Evolutionary conservation across 1,284 basidiomycete species (phyloP).

Genomic region (Apiotrichum laibachii): DNA sequence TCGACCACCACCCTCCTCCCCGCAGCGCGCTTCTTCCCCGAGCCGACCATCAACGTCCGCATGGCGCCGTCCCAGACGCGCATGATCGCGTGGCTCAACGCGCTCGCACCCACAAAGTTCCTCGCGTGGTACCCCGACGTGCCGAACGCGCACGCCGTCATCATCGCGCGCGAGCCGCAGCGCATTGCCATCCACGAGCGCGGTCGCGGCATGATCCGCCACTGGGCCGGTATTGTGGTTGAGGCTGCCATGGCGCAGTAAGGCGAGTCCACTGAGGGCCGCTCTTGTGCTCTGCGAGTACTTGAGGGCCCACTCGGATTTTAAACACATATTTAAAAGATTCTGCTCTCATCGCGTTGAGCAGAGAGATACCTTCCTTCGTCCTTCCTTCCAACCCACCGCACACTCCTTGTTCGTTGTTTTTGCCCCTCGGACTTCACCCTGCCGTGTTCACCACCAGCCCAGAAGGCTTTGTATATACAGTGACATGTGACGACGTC

Average conservation of each 20-base stretch:
- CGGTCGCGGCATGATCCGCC: slow-evolving; percentile 38
- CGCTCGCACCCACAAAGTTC: slow-evolving; percentile 33
- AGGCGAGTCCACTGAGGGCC: too few relatives aligned
- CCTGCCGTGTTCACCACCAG: background rate
- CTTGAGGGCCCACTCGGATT: too few relatives aligned
- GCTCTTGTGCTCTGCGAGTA: too few relatives aligned
- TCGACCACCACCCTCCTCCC: background rate
- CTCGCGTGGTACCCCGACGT: slow-evolving; percentile 46
- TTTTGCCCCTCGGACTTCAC: background rate
- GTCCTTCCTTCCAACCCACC: too few relatives aligned
- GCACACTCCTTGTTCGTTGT: too few relatives aligned
- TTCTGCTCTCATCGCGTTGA: too few relatives aligned
- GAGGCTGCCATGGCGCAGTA: slow-evolving; percentile 2
- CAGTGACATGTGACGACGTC: background rate
- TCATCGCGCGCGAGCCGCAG: slow-evolving; percentile 40
- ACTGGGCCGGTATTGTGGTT: slow-evolving; percentile 34
- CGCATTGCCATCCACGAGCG: slow-evolving; percentile 39
- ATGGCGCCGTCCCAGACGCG: slow-evolving; percentile 24
- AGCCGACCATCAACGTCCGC: slow-evolving; percentile 26
- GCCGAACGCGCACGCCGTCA: slow-evolving; percentile 43
- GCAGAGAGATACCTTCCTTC: background rate
- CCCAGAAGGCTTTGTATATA: background rate
- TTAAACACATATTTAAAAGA: too few relatives aligned
- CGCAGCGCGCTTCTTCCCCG: slow-evolving; percentile 2
- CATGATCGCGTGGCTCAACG: slow-evolving; percentile 45